Evolutionary conservation across 2,329 filamentous ascomycete genomes (phyloP).

Genomic region (Anthostomella pinea): DNA sequence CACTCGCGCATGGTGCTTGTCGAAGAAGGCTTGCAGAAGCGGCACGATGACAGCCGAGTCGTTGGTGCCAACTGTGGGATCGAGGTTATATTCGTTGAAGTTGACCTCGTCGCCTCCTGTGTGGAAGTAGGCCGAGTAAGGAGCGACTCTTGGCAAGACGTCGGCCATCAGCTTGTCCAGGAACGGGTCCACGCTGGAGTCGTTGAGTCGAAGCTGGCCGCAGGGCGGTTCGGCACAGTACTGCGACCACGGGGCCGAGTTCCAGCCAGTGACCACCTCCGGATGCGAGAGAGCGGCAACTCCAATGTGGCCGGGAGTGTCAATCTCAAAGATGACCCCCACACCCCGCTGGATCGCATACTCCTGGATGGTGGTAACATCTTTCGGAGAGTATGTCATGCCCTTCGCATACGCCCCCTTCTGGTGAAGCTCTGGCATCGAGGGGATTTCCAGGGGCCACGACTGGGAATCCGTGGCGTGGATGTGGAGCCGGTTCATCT

Average conservation of each 20-base stretch:
- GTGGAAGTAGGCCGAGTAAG: conserved; percentile 76
- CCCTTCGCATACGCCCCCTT: conserved; percentile 71
- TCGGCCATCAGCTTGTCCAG: conserved; percentile 72
- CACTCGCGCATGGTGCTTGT: conserved; percentile 65
- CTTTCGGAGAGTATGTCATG: conserved; percentile 63
- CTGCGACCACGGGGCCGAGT: conserved; percentile 53
- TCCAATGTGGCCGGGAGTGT: conserved; percentile 77
- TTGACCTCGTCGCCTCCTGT: conserved; percentile 88
- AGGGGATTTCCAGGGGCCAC: conserved; percentile 78
- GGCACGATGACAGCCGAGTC: conserved; percentile 64
- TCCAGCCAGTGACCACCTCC: conserved; percentile 66
- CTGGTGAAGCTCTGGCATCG: conserved; percentile 66
- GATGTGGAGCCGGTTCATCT: conserved; percentile 78
- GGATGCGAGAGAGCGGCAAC: conserved; percentile 65
- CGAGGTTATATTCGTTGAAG: conserved; percentile 68
- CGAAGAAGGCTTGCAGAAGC: conserved; percentile 74
- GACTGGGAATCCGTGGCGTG: conserved; percentile 82
- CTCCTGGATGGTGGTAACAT: conserved; percentile 65
- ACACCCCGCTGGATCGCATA: conserved; percentile 69
- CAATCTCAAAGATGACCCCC: conserved; percentile 71
- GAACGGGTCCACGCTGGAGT: conserved; percentile 65
- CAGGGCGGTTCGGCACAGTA: conserved; percentile 64
- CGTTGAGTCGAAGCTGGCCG: conserved; percentile 74
- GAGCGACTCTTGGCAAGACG: conserved; percentile 66
- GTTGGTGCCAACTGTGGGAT: conserved; percentile 69